Percentiles rank a stretch among this genome's conserved stretches.
Evolutionary conservation across 495 filamentous ascomycete species (phyloP).

Genomic region (Penicillium pancosmium): DNA sequence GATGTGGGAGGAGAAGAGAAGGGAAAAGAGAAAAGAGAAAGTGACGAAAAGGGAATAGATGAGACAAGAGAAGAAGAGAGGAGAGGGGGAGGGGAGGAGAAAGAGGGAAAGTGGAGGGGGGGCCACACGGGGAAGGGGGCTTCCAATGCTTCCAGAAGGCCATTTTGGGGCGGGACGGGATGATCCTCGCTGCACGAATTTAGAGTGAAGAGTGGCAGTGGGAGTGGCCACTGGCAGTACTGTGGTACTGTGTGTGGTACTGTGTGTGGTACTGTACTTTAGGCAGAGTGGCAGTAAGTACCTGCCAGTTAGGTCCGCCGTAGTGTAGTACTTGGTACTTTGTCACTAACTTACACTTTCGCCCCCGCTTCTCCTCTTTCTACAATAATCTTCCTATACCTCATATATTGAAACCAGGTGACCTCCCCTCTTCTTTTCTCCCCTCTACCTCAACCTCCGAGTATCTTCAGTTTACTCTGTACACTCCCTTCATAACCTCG

Average conservation of each 20-base stretch:
- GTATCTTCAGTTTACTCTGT: no score
- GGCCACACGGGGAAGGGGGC: conserved; percentile 27
- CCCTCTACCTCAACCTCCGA: no score
- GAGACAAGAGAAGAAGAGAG: not conserved
- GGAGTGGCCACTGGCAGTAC: no score
- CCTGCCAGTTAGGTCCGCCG: no score
- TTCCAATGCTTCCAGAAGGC: conserved; percentile 23
- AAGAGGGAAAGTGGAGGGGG: conserved; percentile 6
- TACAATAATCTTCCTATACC: no score
- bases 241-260: no score
- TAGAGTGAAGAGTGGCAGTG: not conserved
- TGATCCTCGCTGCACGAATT: conserved; percentile 16
- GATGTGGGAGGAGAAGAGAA: conserved; percentile 12
- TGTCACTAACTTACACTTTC: no score
- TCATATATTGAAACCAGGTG: no score
- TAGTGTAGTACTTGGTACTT: not conserved
- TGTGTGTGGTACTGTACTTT: no score
- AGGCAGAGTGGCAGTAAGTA: no score
- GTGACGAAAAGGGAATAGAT: not conserved
- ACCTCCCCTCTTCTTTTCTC: no score
- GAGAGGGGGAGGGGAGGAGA: conserved; percentile 8
- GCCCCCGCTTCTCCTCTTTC: no score
- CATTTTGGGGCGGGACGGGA: conserved; percentile 22
- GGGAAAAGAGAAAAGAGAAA: conserved; percentile 4
- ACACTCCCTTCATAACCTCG: conserved; percentile 11